These are phyloP conservation scores for Rhizopogon sp. DNA, from an alignment of 768 basidiomycete species.

Conservation along the genomic window DNA sequence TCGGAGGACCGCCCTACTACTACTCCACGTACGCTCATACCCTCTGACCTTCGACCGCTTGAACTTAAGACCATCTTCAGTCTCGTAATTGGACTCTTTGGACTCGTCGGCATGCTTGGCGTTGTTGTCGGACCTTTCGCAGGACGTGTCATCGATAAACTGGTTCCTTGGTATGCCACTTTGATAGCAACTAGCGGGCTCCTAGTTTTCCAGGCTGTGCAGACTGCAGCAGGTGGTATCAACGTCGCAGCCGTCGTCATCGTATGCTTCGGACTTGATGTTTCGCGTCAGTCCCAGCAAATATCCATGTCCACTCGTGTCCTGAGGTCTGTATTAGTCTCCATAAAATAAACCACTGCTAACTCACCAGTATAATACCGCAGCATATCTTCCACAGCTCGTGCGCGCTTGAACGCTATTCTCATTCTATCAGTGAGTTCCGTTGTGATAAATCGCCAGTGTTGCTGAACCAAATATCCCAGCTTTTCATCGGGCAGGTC, in stretches of 20 bases:
- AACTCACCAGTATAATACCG: slow-evolving; percentile 2
- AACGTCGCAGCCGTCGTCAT: slow-evolving; percentile 68
- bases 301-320: slow-evolving; percentile 60
- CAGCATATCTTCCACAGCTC: slow-evolving; percentile 38
- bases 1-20: slow-evolving; percentile 70
- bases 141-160: slow-evolving; percentile 62
- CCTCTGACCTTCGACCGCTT: background rate
- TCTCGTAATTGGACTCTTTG: slow-evolving; percentile 67
- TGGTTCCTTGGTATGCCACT: slow-evolving; percentile 77
- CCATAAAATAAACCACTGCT: background rate
- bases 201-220: slow-evolving; percentile 53
- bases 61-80: slow-evolving; percentile 13
- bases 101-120: slow-evolving; percentile 67
- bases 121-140: slow-evolving; percentile 65
- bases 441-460: background rate
- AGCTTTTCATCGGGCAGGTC: slow-evolving; percentile 75
- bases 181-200: slow-evolving; percentile 47
- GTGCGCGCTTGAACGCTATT: slow-evolving; percentile 74
- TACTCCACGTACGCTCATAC: slow-evolving; percentile 55
- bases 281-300: slow-evolving; percentile 70
- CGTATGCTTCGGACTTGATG: slow-evolving; percentile 65
- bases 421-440: slow-evolving; percentile 58
- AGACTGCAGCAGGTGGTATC: slow-evolving; percentile 65
- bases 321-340: slow-evolving; percentile 35
- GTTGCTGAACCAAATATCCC: background rate